phyloP scores from a whole-genome alignment of 129 eudicot genomes.

The Chrysanthemum makinoi region DNA sequence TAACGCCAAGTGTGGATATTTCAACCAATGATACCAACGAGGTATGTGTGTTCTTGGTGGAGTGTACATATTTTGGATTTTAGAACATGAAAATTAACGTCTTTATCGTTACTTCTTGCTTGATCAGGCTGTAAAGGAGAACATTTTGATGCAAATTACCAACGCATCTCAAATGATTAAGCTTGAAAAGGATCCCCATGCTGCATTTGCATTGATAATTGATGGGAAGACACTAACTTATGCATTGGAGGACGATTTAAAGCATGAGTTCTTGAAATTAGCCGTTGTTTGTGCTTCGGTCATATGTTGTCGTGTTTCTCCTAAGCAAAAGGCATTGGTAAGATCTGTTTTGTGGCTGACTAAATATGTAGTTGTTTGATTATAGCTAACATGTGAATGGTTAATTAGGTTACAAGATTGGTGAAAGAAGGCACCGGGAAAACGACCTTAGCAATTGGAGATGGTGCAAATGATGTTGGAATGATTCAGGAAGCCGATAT shows the following conservation, averaged over 20 bases:
- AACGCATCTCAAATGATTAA: constrained; percentile 84
- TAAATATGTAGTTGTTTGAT: neutral
- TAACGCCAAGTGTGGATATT: constrained; percentile 51
- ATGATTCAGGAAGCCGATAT: constrained; percentile 99
- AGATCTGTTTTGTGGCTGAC: constrained; percentile 9
- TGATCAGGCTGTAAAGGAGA: constrained; percentile 67
- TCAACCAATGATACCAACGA: constrained; percentile 39
- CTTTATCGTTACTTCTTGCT: neutral
- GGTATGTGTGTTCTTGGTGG: constrained; percentile 42
- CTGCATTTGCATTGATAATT: constrained; percentile 89
- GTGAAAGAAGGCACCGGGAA: constrained; percentile 96
- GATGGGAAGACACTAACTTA: constrained; percentile 84
- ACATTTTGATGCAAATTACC: constrained; percentile 68
- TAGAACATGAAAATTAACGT: neutral
- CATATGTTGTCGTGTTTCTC: constrained; percentile 96
- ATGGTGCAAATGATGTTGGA: constrained; percentile 98
- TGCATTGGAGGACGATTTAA: constrained; percentile 75
- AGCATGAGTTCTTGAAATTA: constrained; percentile 67
- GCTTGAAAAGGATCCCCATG: constrained; percentile 88
- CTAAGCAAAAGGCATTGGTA: constrained; percentile 94
- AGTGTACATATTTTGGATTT: neutral
- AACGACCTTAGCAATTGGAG: constrained; percentile 91
- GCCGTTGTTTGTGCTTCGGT: constrained; percentile 88
- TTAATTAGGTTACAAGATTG: constrained; percentile 78
- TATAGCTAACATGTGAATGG: constrained; percentile 1